phyloP scores from a whole-genome alignment of 192 early-diverging fungal genomes.

The Jimgerdemannia lactiflua region DNA sequence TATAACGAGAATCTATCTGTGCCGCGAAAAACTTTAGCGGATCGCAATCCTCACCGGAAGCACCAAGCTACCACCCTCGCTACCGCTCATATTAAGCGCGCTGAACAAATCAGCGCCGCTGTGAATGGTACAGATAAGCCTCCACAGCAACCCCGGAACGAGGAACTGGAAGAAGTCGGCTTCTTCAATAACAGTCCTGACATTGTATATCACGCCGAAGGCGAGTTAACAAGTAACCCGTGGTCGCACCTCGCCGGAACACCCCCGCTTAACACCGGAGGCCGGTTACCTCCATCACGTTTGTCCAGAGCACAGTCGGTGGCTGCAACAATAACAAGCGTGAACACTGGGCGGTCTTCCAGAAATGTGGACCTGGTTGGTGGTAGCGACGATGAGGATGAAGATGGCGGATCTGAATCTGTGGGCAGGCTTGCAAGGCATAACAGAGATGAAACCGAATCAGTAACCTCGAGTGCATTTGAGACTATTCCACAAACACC shows the following conservation, averaged over 20 bases:
- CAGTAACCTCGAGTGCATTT: neutral
- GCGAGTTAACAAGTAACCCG: slow-evolving; percentile 26
- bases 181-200: slow-evolving; percentile 24
- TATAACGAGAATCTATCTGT: too few relatives aligned
- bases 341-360: neutral
- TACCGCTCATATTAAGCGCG: slow-evolving; percentile 11
- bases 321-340: neutral
- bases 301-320: slow-evolving; percentile 1
- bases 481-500: slow-evolving; percentile 2
- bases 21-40: slow-evolving; percentile 36
- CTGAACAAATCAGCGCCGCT: neutral
- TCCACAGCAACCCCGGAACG: slow-evolving; percentile 22
- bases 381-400: neutral
- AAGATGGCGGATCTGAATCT: neutral
- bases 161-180: slow-evolving; percentile 34
- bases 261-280: neutral
- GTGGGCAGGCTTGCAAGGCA: slow-evolving; percentile 1
- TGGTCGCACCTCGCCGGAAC: slow-evolving; percentile 19
- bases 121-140: neutral
- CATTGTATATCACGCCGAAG: slow-evolving; percentile 19
- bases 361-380: neutral
- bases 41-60: slow-evolving; percentile 47
- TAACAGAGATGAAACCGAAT: slow-evolving; percentile 17
- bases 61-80: slow-evolving; percentile 41
- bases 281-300: slow-evolving; percentile 3